These are phyloP conservation scores for Zygosaccharomyces pseudobailii DNA, from an alignment of 1,139 yeast species.

Conservation along the genomic window DNA sequence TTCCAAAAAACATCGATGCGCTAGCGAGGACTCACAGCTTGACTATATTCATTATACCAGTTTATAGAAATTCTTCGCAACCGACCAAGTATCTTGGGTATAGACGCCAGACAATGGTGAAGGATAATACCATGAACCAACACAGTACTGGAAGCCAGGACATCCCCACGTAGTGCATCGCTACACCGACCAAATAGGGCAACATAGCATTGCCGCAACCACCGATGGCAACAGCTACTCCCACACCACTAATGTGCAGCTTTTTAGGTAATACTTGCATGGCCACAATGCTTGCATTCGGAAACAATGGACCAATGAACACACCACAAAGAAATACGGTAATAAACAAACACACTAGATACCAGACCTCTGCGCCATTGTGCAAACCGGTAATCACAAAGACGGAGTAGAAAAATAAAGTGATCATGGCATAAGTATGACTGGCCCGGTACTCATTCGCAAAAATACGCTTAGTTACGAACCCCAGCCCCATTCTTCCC, in stretches of 20 bases:
- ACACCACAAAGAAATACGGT: slow-evolving; percentile 55
- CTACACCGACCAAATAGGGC: slow-evolving; percentile 57
- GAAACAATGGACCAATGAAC: slow-evolving; percentile 76
- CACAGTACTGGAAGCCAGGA: slow-evolving; percentile 30
- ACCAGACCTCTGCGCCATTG: slow-evolving; percentile 17
- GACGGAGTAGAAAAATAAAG: slow-evolving; percentile 22
- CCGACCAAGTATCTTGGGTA: slow-evolving; percentile 30
- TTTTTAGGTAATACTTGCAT: slow-evolving; percentile 57
- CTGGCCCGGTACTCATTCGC: slow-evolving; percentile 50
- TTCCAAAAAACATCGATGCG: neutral
- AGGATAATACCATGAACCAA: slow-evolving; percentile 24
- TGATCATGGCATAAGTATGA: slow-evolving; percentile 34
- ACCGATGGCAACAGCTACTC: slow-evolving; percentile 73
- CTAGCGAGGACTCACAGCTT: neutral
- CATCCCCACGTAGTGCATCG: slow-evolving; percentile 33
- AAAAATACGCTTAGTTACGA: slow-evolving; percentile 51
- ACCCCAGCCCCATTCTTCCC: slow-evolving; percentile 58
- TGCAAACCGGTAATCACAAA: slow-evolving; percentile 23
- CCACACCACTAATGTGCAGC: slow-evolving; percentile 64
- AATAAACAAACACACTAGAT: slow-evolving; percentile 29
- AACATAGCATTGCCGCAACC: slow-evolving; percentile 76
- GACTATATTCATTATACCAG: neutral
- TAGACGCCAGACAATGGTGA: slow-evolving; percentile 33
- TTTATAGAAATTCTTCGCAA: slow-evolving; percentile 17
- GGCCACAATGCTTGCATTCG: slow-evolving; percentile 65